A percentile compares a stretch with the other conserved stretches of the same genome.
Conservation (phyloP, 768 basidiomycete species). For the Termitomyces sp. region DNA sequence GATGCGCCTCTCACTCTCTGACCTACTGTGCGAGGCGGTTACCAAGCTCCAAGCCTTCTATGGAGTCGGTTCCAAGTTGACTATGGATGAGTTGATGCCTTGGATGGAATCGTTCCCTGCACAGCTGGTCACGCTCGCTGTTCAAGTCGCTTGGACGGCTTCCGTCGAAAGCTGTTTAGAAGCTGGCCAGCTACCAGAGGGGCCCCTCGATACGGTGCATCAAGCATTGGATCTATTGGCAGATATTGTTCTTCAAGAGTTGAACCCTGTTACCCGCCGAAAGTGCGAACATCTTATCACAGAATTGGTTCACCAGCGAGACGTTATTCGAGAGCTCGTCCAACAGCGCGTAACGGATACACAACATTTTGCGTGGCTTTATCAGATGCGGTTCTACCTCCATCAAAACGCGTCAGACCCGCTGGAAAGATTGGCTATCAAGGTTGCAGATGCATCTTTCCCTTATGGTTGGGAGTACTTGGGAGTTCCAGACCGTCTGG, state of each 20-base stretch:
- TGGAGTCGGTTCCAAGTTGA: constrained; percentile 55
- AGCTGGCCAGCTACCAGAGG: constrained; percentile 50
- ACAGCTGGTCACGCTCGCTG: constrained; percentile 91
- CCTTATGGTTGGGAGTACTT: constrained; percentile 99
- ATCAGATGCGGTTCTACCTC: constrained; percentile 98
- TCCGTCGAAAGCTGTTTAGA: constrained; percentile 75
- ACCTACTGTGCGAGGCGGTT: constrained; percentile 76
- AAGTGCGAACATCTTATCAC: constrained; percentile 99
- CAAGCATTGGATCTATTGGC: constrained; percentile 93
- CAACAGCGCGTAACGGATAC: constrained; percentile 59
- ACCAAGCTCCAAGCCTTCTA: constrained; percentile 80
- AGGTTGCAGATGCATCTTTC: constrained; percentile 88
- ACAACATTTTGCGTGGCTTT: constrained; percentile 87
- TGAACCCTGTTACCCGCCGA: constrained; percentile 85
- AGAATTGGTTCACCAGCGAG: constrained; percentile 96
- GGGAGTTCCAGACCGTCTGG: constrained; percentile 93
- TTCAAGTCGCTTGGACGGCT: constrained; percentile 93
- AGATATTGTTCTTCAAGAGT: constrained; percentile 90
- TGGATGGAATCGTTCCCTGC: constrained; percentile 97
- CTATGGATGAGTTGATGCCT: constrained; percentile 64
- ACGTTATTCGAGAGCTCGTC: constrained; percentile 83
- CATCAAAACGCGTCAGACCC: constrained; percentile 69
- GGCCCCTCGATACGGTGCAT: constrained; percentile 67
- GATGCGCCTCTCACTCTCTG: constrained; percentile 89
- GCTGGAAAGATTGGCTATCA: constrained; percentile 75